These are phyloP conservation scores for Verbascum thapsus DNA, from an alignment of 257 asterid genomes.

Conservation along the genomic window DNA sequence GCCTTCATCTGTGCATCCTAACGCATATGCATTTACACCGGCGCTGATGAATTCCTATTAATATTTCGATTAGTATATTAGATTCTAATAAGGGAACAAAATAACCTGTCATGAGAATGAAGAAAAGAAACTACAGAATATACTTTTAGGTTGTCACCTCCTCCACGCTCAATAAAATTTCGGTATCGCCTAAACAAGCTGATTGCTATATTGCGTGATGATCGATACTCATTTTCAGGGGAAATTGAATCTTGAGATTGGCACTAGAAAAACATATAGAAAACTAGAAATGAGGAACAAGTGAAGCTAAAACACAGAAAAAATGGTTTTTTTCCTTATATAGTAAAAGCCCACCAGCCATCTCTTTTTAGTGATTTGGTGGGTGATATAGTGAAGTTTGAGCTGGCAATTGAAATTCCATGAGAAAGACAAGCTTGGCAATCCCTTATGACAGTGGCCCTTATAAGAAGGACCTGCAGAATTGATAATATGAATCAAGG, in stretches of 20 bases:
- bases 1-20: slow-evolving; percentile 92
- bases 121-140: slow-evolving; percentile 31
- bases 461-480: slow-evolving; percentile 34
- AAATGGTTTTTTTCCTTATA: background rate
- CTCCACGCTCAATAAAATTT: slow-evolving; percentile 86
- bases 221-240: slow-evolving; percentile 82
- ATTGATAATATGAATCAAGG: slow-evolving; percentile 36
- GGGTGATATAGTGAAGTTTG: slow-evolving; percentile 45
- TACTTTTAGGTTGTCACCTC: slow-evolving; percentile 97
- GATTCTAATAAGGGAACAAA: slow-evolving; percentile 1
- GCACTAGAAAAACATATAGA: slow-evolving; percentile 45
- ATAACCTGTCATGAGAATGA: slow-evolving; percentile 3
- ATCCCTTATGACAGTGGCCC: slow-evolving; percentile 39
- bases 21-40: slow-evolving; percentile 88
- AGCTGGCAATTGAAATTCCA: slow-evolving; percentile 38
- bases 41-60: slow-evolving; percentile 91
- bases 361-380: slow-evolving; percentile 59
- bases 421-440: slow-evolving; percentile 47
- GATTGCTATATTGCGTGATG: slow-evolving; percentile 90
- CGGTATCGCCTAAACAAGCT: slow-evolving; percentile 87
- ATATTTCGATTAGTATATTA: slow-evolving; percentile 28
- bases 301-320: background rate
- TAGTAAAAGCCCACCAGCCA: slow-evolving; percentile 61
- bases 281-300: slow-evolving; percentile 5
- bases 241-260: slow-evolving; percentile 68